Evolutionary conservation across 192 early-diverging fungal genomes (phyloP).

Genomic region (Entomortierella beljakovae): DNA sequence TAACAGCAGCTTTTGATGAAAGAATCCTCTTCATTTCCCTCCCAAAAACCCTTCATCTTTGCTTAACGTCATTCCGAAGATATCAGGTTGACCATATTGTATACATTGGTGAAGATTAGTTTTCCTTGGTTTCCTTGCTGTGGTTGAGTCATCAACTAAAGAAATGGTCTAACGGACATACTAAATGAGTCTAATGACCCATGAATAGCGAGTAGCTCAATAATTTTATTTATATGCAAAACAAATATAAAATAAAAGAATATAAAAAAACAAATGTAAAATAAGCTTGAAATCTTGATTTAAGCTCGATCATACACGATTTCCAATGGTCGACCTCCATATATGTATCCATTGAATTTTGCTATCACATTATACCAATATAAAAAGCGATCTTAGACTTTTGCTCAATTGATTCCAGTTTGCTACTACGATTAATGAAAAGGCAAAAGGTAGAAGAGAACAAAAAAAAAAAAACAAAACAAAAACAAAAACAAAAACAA

Average conservation of each 20-base stretch:
- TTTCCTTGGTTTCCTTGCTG: no score
- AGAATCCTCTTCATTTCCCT: no score
- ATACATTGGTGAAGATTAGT: no score
- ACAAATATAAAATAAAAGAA: not conserved
- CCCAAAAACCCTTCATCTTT: no score
- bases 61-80: no score
- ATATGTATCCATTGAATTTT: slow-evolving; percentile 36
- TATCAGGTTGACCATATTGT: no score
- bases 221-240: not conserved
- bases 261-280: not conserved
- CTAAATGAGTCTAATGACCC: not conserved
- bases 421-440: not conserved
- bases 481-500: no score
- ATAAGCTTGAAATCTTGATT: not conserved
- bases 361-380: slow-evolving; percentile 3
- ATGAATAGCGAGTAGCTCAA: not conserved
- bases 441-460: not conserved
- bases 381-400: not conserved
- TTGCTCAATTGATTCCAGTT: no score
- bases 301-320: slow-evolving; percentile 29
- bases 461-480: not conserved
- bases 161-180: no score
- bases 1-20: no score
- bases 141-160: no score
- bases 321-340: slow-evolving; percentile 36